A percentile compares a stretch with the other conserved stretches of the same genome.
These are phyloP conservation scores for Marsdenia floribunda DNA, from an alignment of 257 asterid species.

Conservation along the genomic window DNA sequence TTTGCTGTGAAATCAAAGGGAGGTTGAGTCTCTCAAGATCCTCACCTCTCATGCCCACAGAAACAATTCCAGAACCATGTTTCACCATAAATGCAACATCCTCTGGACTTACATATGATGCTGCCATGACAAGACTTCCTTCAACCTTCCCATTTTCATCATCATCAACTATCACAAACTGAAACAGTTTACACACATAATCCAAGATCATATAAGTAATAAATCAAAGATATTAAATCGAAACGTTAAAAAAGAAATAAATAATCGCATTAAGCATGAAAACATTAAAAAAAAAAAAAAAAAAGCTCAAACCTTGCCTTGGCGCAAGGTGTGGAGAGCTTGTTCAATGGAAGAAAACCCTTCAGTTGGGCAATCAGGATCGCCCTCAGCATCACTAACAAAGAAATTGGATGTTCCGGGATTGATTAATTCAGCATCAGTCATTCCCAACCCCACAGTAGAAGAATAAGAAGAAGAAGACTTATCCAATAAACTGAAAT, in stretches of 20 bases:
- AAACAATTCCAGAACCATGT: conserved; percentile 78
- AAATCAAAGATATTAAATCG: too few species aligned
- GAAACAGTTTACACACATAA: conserved; percentile 16
- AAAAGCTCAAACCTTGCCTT: conserved; percentile 40
- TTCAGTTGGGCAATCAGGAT: conserved; percentile 76
- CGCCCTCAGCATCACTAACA: conserved; percentile 86
- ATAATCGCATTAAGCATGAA: too few species aligned
- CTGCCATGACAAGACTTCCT: conserved; percentile 87
- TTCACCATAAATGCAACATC: conserved; percentile 66
- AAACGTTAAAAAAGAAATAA: too few species aligned
- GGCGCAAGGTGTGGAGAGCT: conserved; percentile 54
- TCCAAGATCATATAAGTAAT: conserved; percentile 10
- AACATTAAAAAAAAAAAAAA: too few species aligned
- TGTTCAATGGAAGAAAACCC: conserved; percentile 70
- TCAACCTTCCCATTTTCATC: conserved; percentile 49
- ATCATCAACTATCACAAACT: conserved; percentile 84
- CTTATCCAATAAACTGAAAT: conserved; percentile 19
- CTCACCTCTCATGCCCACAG: conserved; percentile 76
- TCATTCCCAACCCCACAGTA: conserved; percentile 14
- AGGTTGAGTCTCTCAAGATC: conserved; percentile 72
- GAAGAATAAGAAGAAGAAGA: conserved; percentile 29
- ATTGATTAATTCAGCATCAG: conserved; percentile 51
- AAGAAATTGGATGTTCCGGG: conserved; percentile 71
- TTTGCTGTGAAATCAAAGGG: conserved; percentile 76
- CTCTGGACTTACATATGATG: conserved; percentile 37